Conservation (phyloP, 768 basidiomycete genomes). For the Macrolepiota fuliginosa region DNA sequence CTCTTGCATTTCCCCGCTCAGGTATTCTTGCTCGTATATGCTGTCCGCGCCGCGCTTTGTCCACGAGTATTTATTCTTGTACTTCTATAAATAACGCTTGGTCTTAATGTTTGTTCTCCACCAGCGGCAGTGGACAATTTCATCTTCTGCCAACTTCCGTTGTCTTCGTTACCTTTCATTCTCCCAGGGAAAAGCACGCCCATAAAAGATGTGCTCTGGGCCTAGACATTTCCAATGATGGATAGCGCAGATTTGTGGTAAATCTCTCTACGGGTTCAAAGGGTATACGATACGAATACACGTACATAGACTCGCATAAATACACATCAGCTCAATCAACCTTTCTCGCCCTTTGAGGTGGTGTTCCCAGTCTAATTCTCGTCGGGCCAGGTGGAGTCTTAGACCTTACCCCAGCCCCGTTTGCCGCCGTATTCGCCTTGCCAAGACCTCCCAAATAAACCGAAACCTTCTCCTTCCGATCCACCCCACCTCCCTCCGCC, state of each 20-base stretch:
- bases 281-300: not conserved
- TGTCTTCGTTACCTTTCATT: no score
- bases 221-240: no score
- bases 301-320: not conserved
- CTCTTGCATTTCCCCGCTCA: not conserved
- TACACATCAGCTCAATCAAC: constrained; percentile 3
- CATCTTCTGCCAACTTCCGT: no score
- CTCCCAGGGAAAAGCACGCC: no score
- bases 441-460: constrained; percentile 2
- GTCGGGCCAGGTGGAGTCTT: constrained; percentile 3
- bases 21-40: not conserved
- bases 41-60: not conserved
- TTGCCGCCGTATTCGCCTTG: not conserved
- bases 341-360: constrained; percentile 7
- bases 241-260: no score
- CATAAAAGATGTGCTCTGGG: no score
- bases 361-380: constrained; percentile 10
- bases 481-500: constrained; percentile 6
- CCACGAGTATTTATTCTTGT: not conserved
- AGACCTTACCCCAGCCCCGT: not conserved
- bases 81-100: not conserved
- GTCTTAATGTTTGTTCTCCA: not conserved
- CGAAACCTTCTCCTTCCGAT: constrained; percentile 7
- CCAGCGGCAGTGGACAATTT: not conserved
- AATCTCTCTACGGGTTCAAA: no score